phyloP scores from a whole-genome alignment of 805 yeast species.

The Candida patagonica region DNA sequence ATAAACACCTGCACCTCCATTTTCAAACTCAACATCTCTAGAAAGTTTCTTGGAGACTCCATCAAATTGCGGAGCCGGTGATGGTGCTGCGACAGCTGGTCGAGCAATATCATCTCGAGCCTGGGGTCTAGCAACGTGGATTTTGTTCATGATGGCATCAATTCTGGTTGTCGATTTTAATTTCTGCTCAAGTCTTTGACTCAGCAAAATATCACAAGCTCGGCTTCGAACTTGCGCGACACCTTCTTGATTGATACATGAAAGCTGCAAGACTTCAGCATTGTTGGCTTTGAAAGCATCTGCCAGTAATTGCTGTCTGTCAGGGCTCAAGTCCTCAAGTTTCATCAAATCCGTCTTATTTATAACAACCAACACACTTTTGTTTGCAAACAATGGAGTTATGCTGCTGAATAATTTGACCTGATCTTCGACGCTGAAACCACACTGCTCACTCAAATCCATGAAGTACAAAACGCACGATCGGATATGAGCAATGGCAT shows the following conservation, averaged over 20 bases:
- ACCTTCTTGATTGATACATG: conserved; percentile 90
- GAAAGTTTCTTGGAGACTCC: conserved; percentile 47
- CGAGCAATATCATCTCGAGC: conserved; percentile 77
- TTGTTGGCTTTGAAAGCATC: conserved; percentile 38
- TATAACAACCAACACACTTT: conserved; percentile 89
- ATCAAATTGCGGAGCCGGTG: conserved; percentile 46
- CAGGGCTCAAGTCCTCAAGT: conserved; percentile 73
- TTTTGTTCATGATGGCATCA: conserved; percentile 81
- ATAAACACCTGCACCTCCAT: conserved; percentile 98
- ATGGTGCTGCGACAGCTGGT: conserved; percentile 67
- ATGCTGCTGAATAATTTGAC: conserved; percentile 94
- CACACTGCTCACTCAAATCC: conserved; percentile 99
- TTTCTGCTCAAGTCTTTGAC: conserved; percentile 94
- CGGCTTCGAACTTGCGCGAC: conserved; percentile 93
- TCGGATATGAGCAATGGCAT: conserved; percentile 96
- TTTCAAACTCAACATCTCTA: conserved; percentile 82
- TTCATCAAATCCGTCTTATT: conserved; percentile 89
- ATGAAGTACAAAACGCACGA: conserved; percentile 94
- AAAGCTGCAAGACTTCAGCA: conserved; percentile 86
- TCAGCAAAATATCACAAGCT: conserved; percentile 93
- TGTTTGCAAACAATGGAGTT: conserved; percentile 95
- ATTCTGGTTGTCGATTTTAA: conserved; percentile 80
- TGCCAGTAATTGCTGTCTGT: conserved; percentile 59
- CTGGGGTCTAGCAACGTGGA: conserved; percentile 87
- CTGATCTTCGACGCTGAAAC: conserved; percentile 94